phyloP scores from a whole-genome alignment of 164 flowering plant genomes.

The Litsea cubeba region DNA sequence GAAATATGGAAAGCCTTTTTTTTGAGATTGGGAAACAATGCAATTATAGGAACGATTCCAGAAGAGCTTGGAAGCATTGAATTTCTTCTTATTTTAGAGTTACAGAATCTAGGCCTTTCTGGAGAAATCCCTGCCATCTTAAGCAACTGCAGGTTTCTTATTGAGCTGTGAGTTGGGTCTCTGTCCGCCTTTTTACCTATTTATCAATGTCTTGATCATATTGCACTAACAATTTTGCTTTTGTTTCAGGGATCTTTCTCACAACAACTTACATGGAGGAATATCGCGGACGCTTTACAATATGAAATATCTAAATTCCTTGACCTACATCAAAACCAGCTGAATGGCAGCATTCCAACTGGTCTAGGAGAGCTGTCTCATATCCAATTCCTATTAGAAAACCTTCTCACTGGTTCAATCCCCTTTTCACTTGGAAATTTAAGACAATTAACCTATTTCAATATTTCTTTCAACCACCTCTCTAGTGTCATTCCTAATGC shows the following conservation, averaged over 20 bases:
- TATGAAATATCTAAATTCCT: conserved; percentile 57
- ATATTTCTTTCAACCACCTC: conserved; percentile 73
- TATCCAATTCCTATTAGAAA: conserved; percentile 53
- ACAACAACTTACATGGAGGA: conserved; percentile 65
- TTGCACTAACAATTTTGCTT: conserved; percentile 15
- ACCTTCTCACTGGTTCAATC: conserved; percentile 64
- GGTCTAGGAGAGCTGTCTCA: conserved; percentile 48
- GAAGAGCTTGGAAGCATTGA: conserved; percentile 59
- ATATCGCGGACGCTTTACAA: conserved; percentile 64
- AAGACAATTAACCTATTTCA: conserved; percentile 48
- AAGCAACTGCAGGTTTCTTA: conserved; percentile 74
- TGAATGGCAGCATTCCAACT: conserved; percentile 72
- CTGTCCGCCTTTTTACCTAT: conserved; percentile 4
- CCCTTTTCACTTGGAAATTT: conserved; percentile 64
- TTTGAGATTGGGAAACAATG: conserved; percentile 61
- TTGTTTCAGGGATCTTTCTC: conserved; percentile 81
- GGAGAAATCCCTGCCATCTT: conserved; percentile 62
- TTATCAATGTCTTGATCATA: conserved; percentile 7
- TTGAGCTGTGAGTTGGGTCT: conserved; percentile 66
- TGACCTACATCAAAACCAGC: conserved; percentile 62
- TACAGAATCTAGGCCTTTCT: conserved; percentile 62
- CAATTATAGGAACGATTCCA: conserved; percentile 63
- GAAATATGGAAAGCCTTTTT: conserved; percentile 38
- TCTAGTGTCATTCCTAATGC: conserved; percentile 59
- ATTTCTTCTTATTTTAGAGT: conserved; percentile 60